Evolutionary conservation across 2,329 filamentous ascomycete genomes (phyloP), one percentile per base, ranked within the genome.

Genomic region (Furcasterigmium furcatum): DNA sequence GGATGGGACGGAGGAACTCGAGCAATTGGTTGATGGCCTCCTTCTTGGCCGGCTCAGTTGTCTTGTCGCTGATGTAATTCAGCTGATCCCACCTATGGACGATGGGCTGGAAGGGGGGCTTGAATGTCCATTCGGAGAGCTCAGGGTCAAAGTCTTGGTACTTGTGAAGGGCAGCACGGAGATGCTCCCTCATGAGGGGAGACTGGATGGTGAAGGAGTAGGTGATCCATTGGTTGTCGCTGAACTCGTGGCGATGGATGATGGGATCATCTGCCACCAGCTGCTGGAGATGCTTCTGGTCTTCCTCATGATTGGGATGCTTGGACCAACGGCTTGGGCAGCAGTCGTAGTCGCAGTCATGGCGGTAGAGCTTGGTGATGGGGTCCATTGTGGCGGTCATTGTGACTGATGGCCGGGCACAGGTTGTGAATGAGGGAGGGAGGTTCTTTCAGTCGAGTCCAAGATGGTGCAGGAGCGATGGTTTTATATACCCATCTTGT

Each of bases 131-230:
- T 29, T 57, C 51, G 43, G 57, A 48, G 4, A 63, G 46, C 14
- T 62, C 56, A n/a, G 60, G 49, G 50, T 67, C 60, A 3, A 66
- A 51, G 41, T 63, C 60, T 41, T 61, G 59, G 45, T 69, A 67
- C 14, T 59, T 57, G 41, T 52, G 49, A 3, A 69, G 57, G 7
- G 57, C 59, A 5, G 55, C 38, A 2, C 46, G 22, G 3, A 69
- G 52, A 6, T 66, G 54, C 9, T 46, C 44, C 18, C 58, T 46
- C 61, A 67, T 65, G 36, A 45, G 34, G 7, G 45, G 43, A 42
- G 61, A 58, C 36, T 67, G 62, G 20, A 68, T 48, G 6, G 55
- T 61, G 44, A 68, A 58, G 18, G 57, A 57, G 5, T 46, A 8
- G 0, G 64, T 66, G 29, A 55, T 41, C 64, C 65, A 68, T 27